Evolutionary conservation across 805 yeast species (phyloP), one percentile per base, ranked within the genome.

Genomic region (Komagataella ulmi): DNA sequence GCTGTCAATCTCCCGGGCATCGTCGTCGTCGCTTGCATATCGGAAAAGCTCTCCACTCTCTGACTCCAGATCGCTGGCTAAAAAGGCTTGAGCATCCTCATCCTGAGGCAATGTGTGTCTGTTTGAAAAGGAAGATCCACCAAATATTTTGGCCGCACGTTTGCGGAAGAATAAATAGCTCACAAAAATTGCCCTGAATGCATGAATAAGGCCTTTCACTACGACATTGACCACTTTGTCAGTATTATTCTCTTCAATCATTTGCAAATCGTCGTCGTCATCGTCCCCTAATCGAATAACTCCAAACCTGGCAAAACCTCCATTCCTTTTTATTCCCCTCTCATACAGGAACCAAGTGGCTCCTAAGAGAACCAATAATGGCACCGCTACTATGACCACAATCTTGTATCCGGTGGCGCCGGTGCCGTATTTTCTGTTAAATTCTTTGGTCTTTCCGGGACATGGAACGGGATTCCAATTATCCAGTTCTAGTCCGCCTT

Each of bases 231-330:
- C 83, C 7, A 76, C 72, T 43, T 68, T 71, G 57, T 84, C 89
- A 6, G 79, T 72, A 6, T 63, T 57, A 56, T 82, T 83, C 55
- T 85, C 79, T 61, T 84, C 90, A 49, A 83, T 76, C 44, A 67
- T 59, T 7, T 66, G 66, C 45, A 68, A 50, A 48, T 79, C 68
- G 23, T 67, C 74, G 14, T 30, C 40, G 4, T 30, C 40, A 30
- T 82, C 88, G 43, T 81, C 88, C 49, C 88, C 95, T 48, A 90
- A 73, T 56, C 95, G 73, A 54, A 90, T 90, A 64, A 85, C 95
- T 17, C 97, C 97, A 64, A 88, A 82, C 58, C 86, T 73, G 40
- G 78, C 67, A 63, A 83, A 80, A 0, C 89, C 89, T 21, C 90
- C 90, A 61, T 83, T 83, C 57, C 89, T 72, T 53, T 87, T 79